Base-by-base conservation (phyloP, 2,329 filamentous ascomycete species). In the Sporothrix protearum region DNA sequence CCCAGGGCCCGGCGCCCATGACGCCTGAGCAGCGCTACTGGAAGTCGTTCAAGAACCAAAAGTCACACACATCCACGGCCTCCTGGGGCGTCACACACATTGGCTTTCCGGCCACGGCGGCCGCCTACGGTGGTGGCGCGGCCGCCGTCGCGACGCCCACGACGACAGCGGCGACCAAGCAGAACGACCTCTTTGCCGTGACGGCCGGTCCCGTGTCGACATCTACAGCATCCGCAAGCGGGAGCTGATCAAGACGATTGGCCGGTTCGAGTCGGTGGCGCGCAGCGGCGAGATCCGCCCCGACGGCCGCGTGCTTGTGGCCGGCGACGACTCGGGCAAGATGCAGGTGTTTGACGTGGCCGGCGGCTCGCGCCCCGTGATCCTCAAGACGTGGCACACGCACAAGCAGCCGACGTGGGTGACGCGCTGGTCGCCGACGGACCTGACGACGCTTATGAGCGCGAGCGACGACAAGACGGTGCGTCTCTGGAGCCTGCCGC, bases 11-110 rank as follows among this genome's bases (percentile, higher is more conserved):
- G 71, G 90, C 91, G 53, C 91, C 93, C 70, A 83, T 95, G 64
- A 97, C 95, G 6, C 91, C 94, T 42, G 96, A 99, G 83, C 94
- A 98, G 83, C 88, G 91, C 75, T 98, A 98, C 85, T 99, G 96
- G 96, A 92, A 91, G 79, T 91, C 92, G 14, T 99, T 99, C 85
- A 94, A 93, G 82, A 96, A 94, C 76, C 92, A 94, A 75, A 89
- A 97, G 72, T 89, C 95, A 73, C 90, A 98, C 74, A 92, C 96
- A 61, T 97, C 95, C 74, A 94, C 94, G 75, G 93, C 96, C 75
- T 92, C 93, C 79, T 94, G 92, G 80, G 92, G 93, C 61, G 89
- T 99, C 77, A 97, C 94, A 45, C 91, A 96, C 80, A 97, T 99
- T 80, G 94, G 92, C 67, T 91, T 90, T 79, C 91, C 86, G 73